These are phyloP conservation scores for Candida glucosophila DNA, from an alignment of 1,139 yeast genomes.

Conservation along the genomic window DNA sequence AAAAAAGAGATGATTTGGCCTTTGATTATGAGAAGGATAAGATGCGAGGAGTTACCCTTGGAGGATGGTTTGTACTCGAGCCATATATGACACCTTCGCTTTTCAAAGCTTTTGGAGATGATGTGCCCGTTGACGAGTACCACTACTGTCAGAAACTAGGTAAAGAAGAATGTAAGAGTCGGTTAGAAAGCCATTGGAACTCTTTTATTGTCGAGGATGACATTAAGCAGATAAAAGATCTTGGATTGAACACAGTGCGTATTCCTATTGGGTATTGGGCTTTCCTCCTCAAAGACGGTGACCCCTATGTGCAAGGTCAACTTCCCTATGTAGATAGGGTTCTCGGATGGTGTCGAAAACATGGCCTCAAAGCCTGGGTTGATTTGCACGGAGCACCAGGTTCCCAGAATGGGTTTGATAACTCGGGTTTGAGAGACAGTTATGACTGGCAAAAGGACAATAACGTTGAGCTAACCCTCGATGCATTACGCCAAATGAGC, in stretches of 20 bases:
- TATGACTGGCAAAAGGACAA: constrained; percentile 47
- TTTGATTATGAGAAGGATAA: constrained; percentile 46
- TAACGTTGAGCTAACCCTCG: constrained; percentile 44
- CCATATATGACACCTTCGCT: constrained; percentile 78
- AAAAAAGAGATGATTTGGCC: constrained; percentile 5
- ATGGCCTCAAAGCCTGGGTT: constrained; percentile 73
- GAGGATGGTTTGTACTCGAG: constrained; percentile 90
- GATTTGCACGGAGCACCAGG: constrained; percentile 97
- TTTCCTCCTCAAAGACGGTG: constrained; percentile 50
- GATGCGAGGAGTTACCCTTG: constrained; percentile 74
- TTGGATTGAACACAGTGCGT: constrained; percentile 80
- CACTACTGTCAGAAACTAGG: constrained; percentile 62
- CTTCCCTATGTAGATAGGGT: constrained; percentile 65
- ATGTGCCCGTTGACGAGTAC: constrained; percentile 80
- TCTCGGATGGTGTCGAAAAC: constrained; percentile 59
- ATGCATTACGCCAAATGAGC: constrained; percentile 37
- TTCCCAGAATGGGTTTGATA: constrained; percentile 95
- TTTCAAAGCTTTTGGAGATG: constrained; percentile 42
- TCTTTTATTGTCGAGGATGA: constrained; percentile 74
- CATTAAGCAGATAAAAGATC: constrained; percentile 47
- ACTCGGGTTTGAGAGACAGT: constrained; percentile 76
- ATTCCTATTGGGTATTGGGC: constrained; percentile 98
- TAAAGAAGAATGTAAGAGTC: constrained; percentile 39
- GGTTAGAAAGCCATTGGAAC: constrained; percentile 67
- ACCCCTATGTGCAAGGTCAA: constrained; percentile 90